Percentiles rank a stretch among this genome's conserved stretches.
These are phyloP conservation scores for Globisporangium rhizosaccharum DNA, from an alignment of 352 stramenopile genomes.

Conservation along the genomic window DNA sequence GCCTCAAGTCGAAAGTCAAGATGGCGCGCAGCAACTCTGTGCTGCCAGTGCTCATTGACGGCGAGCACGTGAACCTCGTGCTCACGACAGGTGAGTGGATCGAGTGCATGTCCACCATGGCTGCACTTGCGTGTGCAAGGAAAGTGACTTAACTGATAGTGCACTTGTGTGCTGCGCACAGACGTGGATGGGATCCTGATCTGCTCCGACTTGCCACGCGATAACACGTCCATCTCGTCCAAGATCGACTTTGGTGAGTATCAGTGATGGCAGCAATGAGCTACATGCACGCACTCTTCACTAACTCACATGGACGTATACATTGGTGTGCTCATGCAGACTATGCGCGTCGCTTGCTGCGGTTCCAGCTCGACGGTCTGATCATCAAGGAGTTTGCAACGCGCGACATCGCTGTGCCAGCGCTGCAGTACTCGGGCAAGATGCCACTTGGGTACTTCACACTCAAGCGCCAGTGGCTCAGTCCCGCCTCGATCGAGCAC, in stretches of 20 bases:
- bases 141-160: neutral
- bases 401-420: slow-evolving; percentile 23
- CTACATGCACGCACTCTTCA: neutral
- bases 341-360: slow-evolving; percentile 48
- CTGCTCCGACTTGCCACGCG: slow-evolving; percentile 23
- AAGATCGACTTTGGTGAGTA: slow-evolving; percentile 34
- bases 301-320: neutral
- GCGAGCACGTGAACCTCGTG: slow-evolving; percentile 26
- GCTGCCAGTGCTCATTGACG: slow-evolving; percentile 26
- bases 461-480: slow-evolving; percentile 36
- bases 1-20: slow-evolving; percentile 21
- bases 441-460: slow-evolving; percentile 37
- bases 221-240: neutral
- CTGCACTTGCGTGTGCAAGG: neutral
- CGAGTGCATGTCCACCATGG: neutral
- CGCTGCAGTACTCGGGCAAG: slow-evolving; percentile 16
- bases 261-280: neutral
- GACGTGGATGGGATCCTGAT: slow-evolving; percentile 34
- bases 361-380: slow-evolving; percentile 32
- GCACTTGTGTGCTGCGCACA: neutral
- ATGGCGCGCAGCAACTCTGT: slow-evolving; percentile 39
- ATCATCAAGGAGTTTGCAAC: slow-evolving; percentile 22
- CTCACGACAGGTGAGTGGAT: slow-evolving; percentile 28
- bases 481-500: slow-evolving; percentile 35
- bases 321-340: slow-evolving; percentile 19